These are phyloP conservation scores for Phytophthora melonis DNA, from an alignment of 352 stramenopile species.

Conservation along the genomic window DNA sequence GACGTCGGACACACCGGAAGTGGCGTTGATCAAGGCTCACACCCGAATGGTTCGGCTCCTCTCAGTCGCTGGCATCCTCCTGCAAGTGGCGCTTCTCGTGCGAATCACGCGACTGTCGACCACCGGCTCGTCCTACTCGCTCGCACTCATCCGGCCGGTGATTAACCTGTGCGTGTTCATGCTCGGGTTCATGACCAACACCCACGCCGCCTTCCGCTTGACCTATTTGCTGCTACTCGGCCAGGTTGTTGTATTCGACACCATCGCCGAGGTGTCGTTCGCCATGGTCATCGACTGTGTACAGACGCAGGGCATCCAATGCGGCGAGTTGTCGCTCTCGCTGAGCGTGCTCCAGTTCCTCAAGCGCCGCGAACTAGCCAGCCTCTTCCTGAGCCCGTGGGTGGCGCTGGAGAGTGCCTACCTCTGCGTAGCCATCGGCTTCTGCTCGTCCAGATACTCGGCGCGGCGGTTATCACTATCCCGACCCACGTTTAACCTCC, in stretches of 20 bases:
- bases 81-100: slow-evolving; percentile 56
- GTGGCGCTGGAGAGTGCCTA: slow-evolving; percentile 64
- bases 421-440: slow-evolving; percentile 62
- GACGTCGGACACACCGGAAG: slow-evolving; percentile 55
- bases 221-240: slow-evolving; percentile 44
- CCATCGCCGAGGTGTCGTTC: slow-evolving; percentile 60
- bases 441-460: slow-evolving; percentile 65
- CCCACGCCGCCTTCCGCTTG: slow-evolving; percentile 64
- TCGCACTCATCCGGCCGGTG: slow-evolving; percentile 58
- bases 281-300: slow-evolving; percentile 68
- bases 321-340: slow-evolving; percentile 44
- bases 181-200: slow-evolving; percentile 80
- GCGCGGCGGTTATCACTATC: slow-evolving; percentile 65
- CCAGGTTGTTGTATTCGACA: slow-evolving; percentile 59
- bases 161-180: slow-evolving; percentile 57
- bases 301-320: slow-evolving; percentile 50
- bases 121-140: slow-evolving; percentile 45
- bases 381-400: slow-evolving; percentile 61
- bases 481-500: slow-evolving; percentile 64
- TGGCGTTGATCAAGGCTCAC: slow-evolving; percentile 69
- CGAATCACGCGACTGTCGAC: slow-evolving; percentile 25
- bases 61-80: slow-evolving; percentile 47
- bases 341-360: slow-evolving; percentile 41
- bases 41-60: slow-evolving; percentile 55
- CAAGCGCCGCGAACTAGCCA: slow-evolving; percentile 48